Evolutionary conservation across 805 yeast species (phyloP), one percentile per base, ranked within the genome.

Genomic region (Teunomyces stri): DNA sequence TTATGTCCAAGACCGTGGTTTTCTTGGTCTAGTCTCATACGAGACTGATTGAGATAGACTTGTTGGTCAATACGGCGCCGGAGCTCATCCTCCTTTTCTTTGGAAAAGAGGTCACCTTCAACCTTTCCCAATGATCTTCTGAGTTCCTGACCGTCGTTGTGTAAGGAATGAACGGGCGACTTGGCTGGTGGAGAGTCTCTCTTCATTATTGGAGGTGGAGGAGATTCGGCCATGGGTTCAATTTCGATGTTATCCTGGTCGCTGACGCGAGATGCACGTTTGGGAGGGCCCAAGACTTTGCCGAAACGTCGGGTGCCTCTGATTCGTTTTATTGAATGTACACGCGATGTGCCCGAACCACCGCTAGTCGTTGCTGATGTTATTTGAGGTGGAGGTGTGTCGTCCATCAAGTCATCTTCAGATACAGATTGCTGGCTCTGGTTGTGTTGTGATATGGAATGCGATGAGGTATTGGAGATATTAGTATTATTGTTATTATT

Each of bases 221-320:
- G 46, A 5, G 54, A 48, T n/a, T 12, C 25, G 9, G 21, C 27
- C 30, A 15, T 34, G 15, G 33, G 33, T 9, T 38, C 25, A 7
- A 21, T 34, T 3, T 45, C 44, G 6, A 40, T 46, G 16, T 27
- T 36, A 20, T 46, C 43, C 3, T 48, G 42, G 51, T 43, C 47
- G 51, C 62, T 41, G 42, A 50, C 18, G 59, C 69, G 36, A 3
- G 72, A 61, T 2, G 76, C 68, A 42, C 84, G 59, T 52, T 76
- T 70, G 1, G 83, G 82, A 9, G 81, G 82, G 1, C 84, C 84
- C 34, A 79, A 51, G 2, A 58, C 45, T 47, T 59, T 64, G 5
- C 70, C 69, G 44, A 71, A 68, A 29, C 77, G 61, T 48, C 76
- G 63, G 1, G 68, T 52, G 10, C 72, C 65, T 41, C 72, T 57